Evolutionary conservation across 164 flowering plant species (phyloP), one percentile per base, ranked within the genome.

Genomic region (Chimonanthus praecox): DNA sequence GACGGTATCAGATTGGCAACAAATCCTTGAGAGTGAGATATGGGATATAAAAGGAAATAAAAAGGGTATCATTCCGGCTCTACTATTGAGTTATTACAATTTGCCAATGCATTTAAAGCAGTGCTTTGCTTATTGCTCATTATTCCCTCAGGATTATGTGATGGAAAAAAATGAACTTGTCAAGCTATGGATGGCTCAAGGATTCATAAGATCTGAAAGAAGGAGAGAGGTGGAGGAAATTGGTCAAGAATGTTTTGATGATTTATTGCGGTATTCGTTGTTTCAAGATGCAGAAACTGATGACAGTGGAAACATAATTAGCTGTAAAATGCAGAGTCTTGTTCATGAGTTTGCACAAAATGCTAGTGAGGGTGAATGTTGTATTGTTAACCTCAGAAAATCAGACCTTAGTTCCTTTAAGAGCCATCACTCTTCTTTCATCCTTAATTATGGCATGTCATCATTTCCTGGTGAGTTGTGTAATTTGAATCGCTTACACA

Each of bases 111-210:
- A 67, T 64, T 70, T 78, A 43, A 78, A 67, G 70, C 71, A 50
- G n/a, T 71, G 79, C 21, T 76, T 79, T 63, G 69, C 70, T 0
- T 79, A 61, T 67, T 79, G 82, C 71, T 76, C 77, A 4, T 20
- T 79, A 10, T 79, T 73, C 50, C 82, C 79, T 2, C 71, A 76
- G 49, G 72, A 67, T 16, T 54, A 47, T 9, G 10, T 9, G 0
- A 67, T 76, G 20, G n/a, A 44, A 4, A 76, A 71, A 62, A 69
- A 73, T 10, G 45, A 18, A 9, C 21, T 79, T 13, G 70, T 79
- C 13, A 66, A 69, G 50, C 18, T 73, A 8, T 79, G 82, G 82
- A 73, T 73, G 74, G 74, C 71, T 10, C 66, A 76, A 66, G 78
- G 78, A 6, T 71, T 71, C 44, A 64, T 76, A n/a, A 47, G 15